Conservation (phyloP, 148 eudicot species). For the Mesembryanthemum crystallinum region DNA sequence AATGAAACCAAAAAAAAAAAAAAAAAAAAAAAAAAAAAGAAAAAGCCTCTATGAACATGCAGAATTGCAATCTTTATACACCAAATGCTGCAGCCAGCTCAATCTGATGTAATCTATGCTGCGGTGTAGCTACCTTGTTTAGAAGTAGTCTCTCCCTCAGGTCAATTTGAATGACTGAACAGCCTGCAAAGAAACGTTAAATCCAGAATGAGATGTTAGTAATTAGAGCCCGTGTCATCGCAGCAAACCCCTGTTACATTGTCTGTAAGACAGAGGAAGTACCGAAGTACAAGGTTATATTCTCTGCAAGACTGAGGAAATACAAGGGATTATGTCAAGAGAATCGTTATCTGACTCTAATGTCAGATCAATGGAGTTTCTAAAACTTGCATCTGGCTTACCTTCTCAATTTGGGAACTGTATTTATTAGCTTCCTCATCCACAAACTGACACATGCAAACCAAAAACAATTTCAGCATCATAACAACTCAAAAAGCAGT, state of each 20-base stretch:
- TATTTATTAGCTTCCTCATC: slow-evolving; percentile 72
- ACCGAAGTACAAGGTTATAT: background rate
- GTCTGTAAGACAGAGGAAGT: background rate
- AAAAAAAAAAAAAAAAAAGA: too few relatives aligned
- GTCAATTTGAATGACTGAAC: slow-evolving; percentile 67
- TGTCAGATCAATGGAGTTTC: background rate
- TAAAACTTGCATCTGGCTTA: slow-evolving; percentile 8
- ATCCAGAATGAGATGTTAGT: background rate
- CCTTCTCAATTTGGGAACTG: slow-evolving; percentile 59
- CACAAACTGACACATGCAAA: slow-evolving; percentile 52
- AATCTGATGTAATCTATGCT: too few relatives aligned
- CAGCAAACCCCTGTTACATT: too few relatives aligned
- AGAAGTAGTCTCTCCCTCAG: slow-evolving; percentile 23
- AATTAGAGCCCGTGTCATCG: background rate
- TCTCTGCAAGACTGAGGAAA: too few relatives aligned
- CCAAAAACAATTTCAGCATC: background rate
- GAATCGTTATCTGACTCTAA: slow-evolving; percentile 1
- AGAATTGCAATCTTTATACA: too few relatives aligned
- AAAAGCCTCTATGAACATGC: background rate
- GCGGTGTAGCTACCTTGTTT: background rate
- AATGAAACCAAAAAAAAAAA: too few relatives aligned
- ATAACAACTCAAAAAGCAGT: background rate
- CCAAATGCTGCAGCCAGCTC: background rate
- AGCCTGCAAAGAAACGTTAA: slow-evolving; percentile 45
- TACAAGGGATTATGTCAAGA: background rate